A percentile compares a stretch with the other conserved stretches of the same genome.
Conservation (phyloP, 257 asterid species). For the Mentha longifolia region DNA sequence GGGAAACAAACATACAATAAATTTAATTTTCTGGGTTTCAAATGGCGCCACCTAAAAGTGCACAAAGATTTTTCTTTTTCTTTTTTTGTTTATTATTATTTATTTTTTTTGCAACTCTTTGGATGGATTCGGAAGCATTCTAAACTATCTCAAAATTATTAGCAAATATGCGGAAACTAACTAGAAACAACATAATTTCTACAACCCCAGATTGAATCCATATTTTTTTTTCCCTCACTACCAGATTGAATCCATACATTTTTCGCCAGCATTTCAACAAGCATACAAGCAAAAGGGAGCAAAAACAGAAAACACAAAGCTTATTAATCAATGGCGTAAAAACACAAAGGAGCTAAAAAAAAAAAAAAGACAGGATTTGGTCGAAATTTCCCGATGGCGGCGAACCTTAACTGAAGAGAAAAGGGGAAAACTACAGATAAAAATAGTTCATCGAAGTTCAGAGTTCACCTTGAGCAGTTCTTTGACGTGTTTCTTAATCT, state of each 20-base stretch:
- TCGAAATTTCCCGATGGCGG: not conserved
- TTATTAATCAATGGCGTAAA: not conserved
- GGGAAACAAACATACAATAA: not conserved
- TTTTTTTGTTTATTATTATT: too few relatives aligned
- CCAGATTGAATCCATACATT: too few relatives aligned
- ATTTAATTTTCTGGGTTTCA: not conserved
- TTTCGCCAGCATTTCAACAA: not conserved
- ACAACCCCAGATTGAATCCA: not conserved
- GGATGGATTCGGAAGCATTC: not conserved
- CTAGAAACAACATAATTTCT: not conserved
- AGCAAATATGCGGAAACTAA: not conserved
- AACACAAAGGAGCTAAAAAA: not conserved
- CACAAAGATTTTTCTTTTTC: not conserved
- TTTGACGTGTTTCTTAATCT: slow-evolving; percentile 35
- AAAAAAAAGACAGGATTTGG: not conserved
- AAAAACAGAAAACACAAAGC: not conserved
- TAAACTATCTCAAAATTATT: not conserved
- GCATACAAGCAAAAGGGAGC: not conserved
- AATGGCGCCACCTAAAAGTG: not conserved
- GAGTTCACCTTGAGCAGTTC: slow-evolving; percentile 51
- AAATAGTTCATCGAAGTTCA: not conserved
- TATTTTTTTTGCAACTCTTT: not conserved
- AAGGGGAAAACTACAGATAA: not conserved
- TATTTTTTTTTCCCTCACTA: not conserved
- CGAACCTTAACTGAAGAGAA: not conserved